Evolutionary conservation across 306 rosid species (phyloP).

Genomic region (Abrus precatorius): DNA sequence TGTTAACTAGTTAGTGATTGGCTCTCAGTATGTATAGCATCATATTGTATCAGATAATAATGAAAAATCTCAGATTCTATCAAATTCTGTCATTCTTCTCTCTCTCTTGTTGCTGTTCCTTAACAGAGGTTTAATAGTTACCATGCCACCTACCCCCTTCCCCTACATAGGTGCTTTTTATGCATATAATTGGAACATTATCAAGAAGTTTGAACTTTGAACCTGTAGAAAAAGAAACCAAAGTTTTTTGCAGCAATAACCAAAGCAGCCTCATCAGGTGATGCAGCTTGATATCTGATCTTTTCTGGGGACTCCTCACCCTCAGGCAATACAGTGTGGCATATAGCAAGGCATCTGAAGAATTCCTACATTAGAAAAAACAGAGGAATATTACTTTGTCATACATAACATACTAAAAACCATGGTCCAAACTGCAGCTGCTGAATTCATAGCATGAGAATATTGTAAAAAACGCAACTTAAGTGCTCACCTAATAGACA

Average conservation of each 20-base stretch:
- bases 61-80: no score
- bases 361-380: conserved; percentile 53
- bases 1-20: no score
- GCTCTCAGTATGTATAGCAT: no score
- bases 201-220: conserved; percentile 53
- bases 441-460: conserved; percentile 21
- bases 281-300: conserved; percentile 91
- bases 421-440: conserved; percentile 9
- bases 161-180: background rate
- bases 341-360: conserved; percentile 89
- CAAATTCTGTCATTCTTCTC: no score
- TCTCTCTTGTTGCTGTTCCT: no score
- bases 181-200: conserved; percentile 34
- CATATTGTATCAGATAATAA: no score
- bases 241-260: conserved; percentile 87
- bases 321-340: conserved; percentile 96
- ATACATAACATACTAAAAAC: conserved; percentile 24
- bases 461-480: conserved; percentile 34
- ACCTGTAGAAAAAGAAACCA: conserved; percentile 99
- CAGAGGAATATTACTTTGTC: conserved; percentile 6
- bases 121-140: conserved; percentile 10
- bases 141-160: background rate
- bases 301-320: conserved; percentile 89
- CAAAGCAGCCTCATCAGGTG: conserved; percentile 87
- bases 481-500: conserved; percentile 10